These are phyloP conservation scores for Talaromyces albobiverticillius DNA, from an alignment of 2,329 filamentous ascomycete genomes.

Conservation along the genomic window DNA sequence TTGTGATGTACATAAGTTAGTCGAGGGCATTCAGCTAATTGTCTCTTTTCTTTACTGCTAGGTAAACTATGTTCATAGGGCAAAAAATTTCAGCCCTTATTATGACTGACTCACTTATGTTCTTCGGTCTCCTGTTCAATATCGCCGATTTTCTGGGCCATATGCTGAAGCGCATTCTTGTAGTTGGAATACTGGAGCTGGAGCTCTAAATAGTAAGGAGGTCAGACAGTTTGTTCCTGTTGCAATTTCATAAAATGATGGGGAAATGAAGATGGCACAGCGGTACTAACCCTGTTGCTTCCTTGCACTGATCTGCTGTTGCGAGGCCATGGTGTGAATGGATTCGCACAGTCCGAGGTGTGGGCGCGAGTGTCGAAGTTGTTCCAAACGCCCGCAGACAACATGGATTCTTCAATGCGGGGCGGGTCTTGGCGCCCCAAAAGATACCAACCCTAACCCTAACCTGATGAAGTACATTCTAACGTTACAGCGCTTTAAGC, in stretches of 20 bases:
- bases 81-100: background rate
- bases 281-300: slow-evolving; percentile 45
- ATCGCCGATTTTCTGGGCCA: slow-evolving; percentile 94
- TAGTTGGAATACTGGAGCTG: slow-evolving; percentile 52
- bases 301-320: slow-evolving; percentile 39
- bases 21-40: background rate
- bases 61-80: background rate
- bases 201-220: slow-evolving; percentile 36
- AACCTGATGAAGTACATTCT: too few relatives aligned
- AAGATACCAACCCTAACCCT: background rate
- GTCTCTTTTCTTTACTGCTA: background rate
- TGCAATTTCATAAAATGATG: background rate
- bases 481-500: too few relatives aligned
- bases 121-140: slow-evolving; percentile 97
- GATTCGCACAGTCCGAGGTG: background rate
- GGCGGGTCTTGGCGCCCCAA: background rate
- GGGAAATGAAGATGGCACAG: background rate
- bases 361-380: background rate
- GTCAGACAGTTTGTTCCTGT: slow-evolving; percentile 2
- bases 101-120: slow-evolving; percentile 71
- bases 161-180: slow-evolving; percentile 76
- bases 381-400: background rate
- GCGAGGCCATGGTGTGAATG: slow-evolving; percentile 34
- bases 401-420: slow-evolving; percentile 1
- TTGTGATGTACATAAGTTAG: background rate